These are phyloP conservation scores for Phytophthora hibernalis DNA, from an alignment of 352 stramenopile genomes.

Conservation along the genomic window DNA sequence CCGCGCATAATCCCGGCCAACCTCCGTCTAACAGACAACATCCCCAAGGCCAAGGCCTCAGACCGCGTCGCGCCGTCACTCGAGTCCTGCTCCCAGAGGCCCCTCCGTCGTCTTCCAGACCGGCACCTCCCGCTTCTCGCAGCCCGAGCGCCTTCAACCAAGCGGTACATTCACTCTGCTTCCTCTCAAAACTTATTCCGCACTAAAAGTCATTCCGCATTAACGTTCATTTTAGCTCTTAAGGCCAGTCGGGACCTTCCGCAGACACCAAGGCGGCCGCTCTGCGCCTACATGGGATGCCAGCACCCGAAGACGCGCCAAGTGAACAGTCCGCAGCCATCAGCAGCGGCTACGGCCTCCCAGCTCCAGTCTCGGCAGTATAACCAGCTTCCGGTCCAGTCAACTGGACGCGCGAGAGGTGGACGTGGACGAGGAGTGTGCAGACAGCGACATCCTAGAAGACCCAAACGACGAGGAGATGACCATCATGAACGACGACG, in stretches of 20 bases:
- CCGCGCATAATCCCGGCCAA: slow-evolving; percentile 17
- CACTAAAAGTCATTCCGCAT: neutral
- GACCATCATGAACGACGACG: slow-evolving; percentile 75
- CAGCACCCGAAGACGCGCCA: slow-evolving; percentile 32
- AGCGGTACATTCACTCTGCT: neutral
- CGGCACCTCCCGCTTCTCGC: neutral
- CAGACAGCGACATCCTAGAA: slow-evolving; percentile 55
- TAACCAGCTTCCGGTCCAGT: slow-evolving; percentile 35
- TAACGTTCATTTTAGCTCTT: no score
- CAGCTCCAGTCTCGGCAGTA: slow-evolving; percentile 28
- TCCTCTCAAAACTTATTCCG: neutral
- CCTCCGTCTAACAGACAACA: slow-evolving; percentile 20
- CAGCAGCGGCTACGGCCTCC: slow-evolving; percentile 25
- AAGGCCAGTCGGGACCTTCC: slow-evolving; percentile 15
- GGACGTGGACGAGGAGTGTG: slow-evolving; percentile 42
- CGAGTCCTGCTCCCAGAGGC: no score
- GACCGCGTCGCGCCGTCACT: neutral
- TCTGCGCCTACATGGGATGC: slow-evolving; percentile 62
- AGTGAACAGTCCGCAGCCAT: slow-evolving; percentile 35
- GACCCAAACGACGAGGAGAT: slow-evolving; percentile 61
- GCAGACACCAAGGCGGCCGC: slow-evolving; percentile 21
- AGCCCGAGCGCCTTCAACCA: neutral
- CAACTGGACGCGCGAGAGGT: slow-evolving; percentile 19
- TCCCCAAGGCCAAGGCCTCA: neutral
- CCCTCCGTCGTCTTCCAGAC: no score